Conservation (phyloP, 2,329 filamentous ascomycete species). For the Calycina marina region DNA sequence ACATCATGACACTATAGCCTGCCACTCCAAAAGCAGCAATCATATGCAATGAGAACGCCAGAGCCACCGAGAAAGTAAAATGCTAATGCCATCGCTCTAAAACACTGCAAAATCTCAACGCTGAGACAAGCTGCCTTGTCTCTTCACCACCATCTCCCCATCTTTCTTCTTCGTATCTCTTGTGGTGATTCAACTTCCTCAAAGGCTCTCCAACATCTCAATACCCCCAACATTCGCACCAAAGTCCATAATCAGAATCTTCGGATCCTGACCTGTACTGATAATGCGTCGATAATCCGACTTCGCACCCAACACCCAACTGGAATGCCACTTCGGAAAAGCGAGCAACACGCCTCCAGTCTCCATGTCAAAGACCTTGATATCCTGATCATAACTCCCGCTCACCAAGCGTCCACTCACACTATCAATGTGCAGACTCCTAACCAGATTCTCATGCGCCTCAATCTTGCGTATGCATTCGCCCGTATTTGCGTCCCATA, state of each 20-base stretch:
- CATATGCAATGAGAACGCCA: too few relatives aligned
- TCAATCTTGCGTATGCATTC: constrained; percentile 66
- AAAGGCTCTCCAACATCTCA: constrained; percentile 43
- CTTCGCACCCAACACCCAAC: constrained; percentile 94
- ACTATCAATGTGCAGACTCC: constrained; percentile 81
- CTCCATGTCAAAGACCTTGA: constrained; percentile 85
- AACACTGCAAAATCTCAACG: too few relatives aligned
- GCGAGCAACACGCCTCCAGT: constrained; percentile 65
- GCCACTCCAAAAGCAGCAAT: too few relatives aligned
- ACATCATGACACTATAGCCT: too few relatives aligned
- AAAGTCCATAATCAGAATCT: constrained; percentile 90
- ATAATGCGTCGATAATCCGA: constrained; percentile 91
- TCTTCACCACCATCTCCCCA: too few relatives aligned
- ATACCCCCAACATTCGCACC: constrained; percentile 46
- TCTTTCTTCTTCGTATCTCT: too few relatives aligned
- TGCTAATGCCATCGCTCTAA: too few relatives aligned
- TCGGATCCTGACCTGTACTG: constrained; percentile 84
- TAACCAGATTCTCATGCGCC: constrained; percentile 75
- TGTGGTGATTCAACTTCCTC: too few relatives aligned
- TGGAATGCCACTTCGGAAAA: constrained; percentile 89
- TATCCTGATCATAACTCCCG: constrained; percentile 87
- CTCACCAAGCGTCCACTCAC: constrained; percentile 76
- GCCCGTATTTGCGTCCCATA: constrained; percentile 88
- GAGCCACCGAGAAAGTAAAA: too few relatives aligned
- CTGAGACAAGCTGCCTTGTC: too few relatives aligned